Evolutionary conservation across 2,329 filamentous ascomycete species (phyloP).

Genomic region (Fusarium haematococcum): DNA sequence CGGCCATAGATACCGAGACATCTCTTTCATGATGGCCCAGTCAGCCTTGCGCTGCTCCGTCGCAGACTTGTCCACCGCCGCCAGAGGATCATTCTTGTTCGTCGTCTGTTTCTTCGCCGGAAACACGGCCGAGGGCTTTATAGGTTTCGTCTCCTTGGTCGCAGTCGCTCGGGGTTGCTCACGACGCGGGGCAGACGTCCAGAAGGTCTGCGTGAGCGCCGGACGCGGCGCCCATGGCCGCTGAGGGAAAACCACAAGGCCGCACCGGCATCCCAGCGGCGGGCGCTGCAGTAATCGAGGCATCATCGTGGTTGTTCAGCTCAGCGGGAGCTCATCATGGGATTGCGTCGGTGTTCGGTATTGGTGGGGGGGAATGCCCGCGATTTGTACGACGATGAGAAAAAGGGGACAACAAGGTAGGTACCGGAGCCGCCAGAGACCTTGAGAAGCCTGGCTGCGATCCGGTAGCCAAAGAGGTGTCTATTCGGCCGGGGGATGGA

Average conservation of each 20-base stretch:
- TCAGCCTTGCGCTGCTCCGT: constrained; percentile 96
- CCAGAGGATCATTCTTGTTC: constrained; percentile 48
- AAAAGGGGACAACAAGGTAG: constrained; percentile 33
- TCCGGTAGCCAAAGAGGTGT: constrained; percentile 23
- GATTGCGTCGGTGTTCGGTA: constrained; percentile 31
- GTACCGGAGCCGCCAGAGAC: constrained; percentile 32
- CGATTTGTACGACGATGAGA: constrained; percentile 4
- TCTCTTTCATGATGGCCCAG: constrained; percentile 98
- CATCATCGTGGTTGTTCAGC: constrained; percentile 50
- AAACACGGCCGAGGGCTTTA: constrained; percentile 34
- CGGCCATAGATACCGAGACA: constrained; percentile 96
- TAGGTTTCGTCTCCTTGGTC: constrained; percentile 34
- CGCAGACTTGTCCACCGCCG: constrained; percentile 61
- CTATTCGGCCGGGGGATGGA: background rate
- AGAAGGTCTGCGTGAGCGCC: constrained; percentile 45
- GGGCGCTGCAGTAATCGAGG: constrained; percentile 50
- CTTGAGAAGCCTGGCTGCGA: constrained; percentile 17
- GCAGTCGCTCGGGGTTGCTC: constrained; percentile 40
- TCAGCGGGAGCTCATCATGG: constrained; percentile 44
- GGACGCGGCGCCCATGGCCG: constrained; percentile 46
- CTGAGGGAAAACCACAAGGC: constrained; percentile 42
- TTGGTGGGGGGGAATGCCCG: constrained; percentile 36
- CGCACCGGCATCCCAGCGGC: constrained; percentile 48
- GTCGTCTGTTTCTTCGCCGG: constrained; percentile 34
- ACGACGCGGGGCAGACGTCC: constrained; percentile 47